Evolutionary conservation across 208 protist genomes (phyloP).

Genomic region (Acanthamoeba divionensis): DNA sequence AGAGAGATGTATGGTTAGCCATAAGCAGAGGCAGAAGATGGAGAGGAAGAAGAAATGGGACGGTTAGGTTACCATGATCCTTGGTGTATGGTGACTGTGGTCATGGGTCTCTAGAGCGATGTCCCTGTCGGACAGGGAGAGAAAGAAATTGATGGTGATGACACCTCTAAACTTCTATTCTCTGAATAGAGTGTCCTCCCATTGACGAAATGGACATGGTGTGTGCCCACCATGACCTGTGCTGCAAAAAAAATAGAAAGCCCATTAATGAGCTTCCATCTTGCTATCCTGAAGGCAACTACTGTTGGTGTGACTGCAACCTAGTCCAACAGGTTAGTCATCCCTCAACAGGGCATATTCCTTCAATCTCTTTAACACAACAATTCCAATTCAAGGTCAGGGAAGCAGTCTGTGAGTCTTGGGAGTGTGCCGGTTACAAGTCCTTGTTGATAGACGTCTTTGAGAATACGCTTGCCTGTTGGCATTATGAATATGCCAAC

Average conservation of each 20-base stretch:
- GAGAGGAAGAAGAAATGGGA: no score
- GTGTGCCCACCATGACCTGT: not conserved
- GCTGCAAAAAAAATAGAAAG: conserved; percentile 1
- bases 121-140: no score
- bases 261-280: not conserved
- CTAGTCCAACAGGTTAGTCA: not conserved
- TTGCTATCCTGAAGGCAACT: conserved; percentile 41
- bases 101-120: no score
- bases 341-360: not conserved
- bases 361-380: not conserved
- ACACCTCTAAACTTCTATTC: not conserved
- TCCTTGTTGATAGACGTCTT: conserved; percentile 3
- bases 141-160: no score
- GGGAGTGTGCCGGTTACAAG: not conserved
- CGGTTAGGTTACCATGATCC: no score
- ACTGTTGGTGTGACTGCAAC: conserved; percentile 45
- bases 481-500: not conserved
- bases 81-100: no score
- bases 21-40: not conserved
- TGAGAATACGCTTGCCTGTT: not conserved
- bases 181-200: not conserved
- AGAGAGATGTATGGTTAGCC: no score
- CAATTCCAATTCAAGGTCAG: not conserved
- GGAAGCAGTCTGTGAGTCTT: not conserved
- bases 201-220: conserved; percentile 11